Conservation (phyloP, 805 yeast genomes). For the Cyberlindnera euphorbiae region DNA sequence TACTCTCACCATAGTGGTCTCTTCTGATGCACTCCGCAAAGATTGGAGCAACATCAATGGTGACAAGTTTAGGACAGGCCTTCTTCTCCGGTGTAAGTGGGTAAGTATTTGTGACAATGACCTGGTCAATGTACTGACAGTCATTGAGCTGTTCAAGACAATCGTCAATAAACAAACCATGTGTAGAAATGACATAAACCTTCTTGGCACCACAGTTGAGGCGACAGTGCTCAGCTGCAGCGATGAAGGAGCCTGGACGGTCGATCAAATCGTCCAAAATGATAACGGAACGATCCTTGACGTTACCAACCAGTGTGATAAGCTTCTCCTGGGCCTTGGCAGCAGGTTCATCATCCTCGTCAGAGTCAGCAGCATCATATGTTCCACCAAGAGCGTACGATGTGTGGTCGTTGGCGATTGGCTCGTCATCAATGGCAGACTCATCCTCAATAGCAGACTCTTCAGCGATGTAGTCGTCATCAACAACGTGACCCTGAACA, state of each 20-base stretch:
- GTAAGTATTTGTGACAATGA: conserved; percentile 94
- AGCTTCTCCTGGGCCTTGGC: conserved; percentile 58
- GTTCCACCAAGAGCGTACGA: conserved; percentile 74
- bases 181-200: conserved; percentile 91
- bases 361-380: conserved; percentile 79
- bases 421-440: conserved; percentile 27
- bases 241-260: conserved; percentile 87
- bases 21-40: conserved; percentile 98
- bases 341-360: conserved; percentile 70
- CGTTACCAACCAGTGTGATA: conserved; percentile 96
- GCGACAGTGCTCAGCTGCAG: conserved; percentile 97
- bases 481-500: conserved; percentile 95
- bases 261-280: conserved; percentile 97
- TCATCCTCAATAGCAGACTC: conserved; percentile 26
- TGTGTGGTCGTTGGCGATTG: conserved; percentile 24
- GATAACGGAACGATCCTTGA: conserved; percentile 84
- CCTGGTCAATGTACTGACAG: conserved; percentile 80
- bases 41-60: conserved; percentile 90
- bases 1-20: conserved; percentile 97
- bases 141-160: conserved; percentile 76
- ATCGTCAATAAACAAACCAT: conserved; percentile 87
- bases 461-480: conserved; percentile 59
- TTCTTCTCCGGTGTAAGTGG: conserved; percentile 70
- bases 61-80: conserved; percentile 64
- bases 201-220: conserved; percentile 93